Evolutionary conservation across 78 protist species (phyloP), one percentile per base, ranked within the genome.

Genomic region (Polysphondylium violaceum): DNA sequence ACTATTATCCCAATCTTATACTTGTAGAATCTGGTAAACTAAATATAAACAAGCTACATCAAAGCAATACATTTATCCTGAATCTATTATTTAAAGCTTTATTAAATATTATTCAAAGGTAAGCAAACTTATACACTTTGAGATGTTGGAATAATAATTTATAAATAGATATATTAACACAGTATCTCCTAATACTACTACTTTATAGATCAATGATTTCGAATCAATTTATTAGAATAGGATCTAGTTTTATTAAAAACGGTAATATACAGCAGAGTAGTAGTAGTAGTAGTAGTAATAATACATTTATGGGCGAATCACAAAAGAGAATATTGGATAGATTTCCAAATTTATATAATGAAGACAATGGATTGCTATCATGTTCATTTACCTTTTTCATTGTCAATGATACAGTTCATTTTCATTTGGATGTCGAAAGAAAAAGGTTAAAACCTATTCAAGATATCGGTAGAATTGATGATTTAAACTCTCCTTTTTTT

Each of bases 341-440:
- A 38, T 71, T 47, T 31, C n/a, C 25, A 27, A 47, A 41, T 47
- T 47, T 47, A 71, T 71, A 56, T 58, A 27, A 19, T 11, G 78
- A 83, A 7, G 90, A 83, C 9, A 19, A 63, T 38, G 58, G 78
- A 58, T 44, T 68, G 41, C 16, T 69, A 58, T 68, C 90, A 58
- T 83, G 55, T 59, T 69, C 90, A 41, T 83, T 83, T 59, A 44
- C 76, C 38, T 83, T 83, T 74, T 83, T 83, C 21, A 23, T 83
- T 11, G 35, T 60, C 3, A 83, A 58, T 69, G 35, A 31, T 38
- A 36, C 69, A 33, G n/a, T 83, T 23, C 60, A 68, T 17, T 60
- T 83, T 44, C 90, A 83, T 56, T 69, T 83, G 9, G 19, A 53
- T 69, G 78, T 69, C 0, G 76, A 69, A 5, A 83, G 67, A 43